A percentile compares a stretch with the other conserved stretches of the same genome.
phyloP scores from a whole-genome alignment of 371 early-diverging fungal species.

The Mortierella sp. region DNA sequence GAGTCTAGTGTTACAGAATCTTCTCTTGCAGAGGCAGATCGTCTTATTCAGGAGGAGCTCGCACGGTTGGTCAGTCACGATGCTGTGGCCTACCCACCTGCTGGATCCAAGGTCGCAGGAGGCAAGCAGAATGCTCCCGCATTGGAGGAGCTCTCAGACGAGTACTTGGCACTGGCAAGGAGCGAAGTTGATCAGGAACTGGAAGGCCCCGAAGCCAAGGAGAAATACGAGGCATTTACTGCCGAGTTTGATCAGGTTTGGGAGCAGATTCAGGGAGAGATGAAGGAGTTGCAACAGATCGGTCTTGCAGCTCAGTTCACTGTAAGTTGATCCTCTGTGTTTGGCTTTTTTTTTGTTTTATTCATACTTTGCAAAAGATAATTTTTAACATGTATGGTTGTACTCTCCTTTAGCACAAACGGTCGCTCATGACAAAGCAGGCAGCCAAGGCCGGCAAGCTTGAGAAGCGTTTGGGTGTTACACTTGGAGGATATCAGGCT shows the following conservation, averaged over 20 bases:
- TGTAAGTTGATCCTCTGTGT: constrained; percentile 24
- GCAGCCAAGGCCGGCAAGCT: constrained; percentile 84
- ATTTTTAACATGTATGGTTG: no score
- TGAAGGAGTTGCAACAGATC: constrained; percentile 33
- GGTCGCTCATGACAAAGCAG: constrained; percentile 84
- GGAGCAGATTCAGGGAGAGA: constrained; percentile 44
- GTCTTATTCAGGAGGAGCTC: constrained; percentile 55
- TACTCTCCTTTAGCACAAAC: constrained; percentile 64
- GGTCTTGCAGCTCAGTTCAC: constrained; percentile 43
- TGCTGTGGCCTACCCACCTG: constrained; percentile 78
- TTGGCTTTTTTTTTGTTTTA: not conserved
- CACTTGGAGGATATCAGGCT: constrained; percentile 86
- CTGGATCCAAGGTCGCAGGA: constrained; percentile 69
- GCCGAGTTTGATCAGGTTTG: constrained; percentile 55
- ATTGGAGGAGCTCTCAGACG: constrained; percentile 65
- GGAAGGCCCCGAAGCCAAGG: constrained; percentile 41
- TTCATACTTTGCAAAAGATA: no score
- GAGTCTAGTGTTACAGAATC: constrained; percentile 26
- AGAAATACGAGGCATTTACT: constrained; percentile 58
- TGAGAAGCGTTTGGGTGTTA: constrained; percentile 87
- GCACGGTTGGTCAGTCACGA: constrained; percentile 74
- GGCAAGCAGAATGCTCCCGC: constrained; percentile 60
- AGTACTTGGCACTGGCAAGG: constrained; percentile 60
- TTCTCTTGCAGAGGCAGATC: constrained; percentile 50
- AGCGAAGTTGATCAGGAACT: constrained; percentile 49